Base-by-base conservation (phyloP, 2,329 filamentous ascomycete species). In the Ascochyta koolunga region DNA sequence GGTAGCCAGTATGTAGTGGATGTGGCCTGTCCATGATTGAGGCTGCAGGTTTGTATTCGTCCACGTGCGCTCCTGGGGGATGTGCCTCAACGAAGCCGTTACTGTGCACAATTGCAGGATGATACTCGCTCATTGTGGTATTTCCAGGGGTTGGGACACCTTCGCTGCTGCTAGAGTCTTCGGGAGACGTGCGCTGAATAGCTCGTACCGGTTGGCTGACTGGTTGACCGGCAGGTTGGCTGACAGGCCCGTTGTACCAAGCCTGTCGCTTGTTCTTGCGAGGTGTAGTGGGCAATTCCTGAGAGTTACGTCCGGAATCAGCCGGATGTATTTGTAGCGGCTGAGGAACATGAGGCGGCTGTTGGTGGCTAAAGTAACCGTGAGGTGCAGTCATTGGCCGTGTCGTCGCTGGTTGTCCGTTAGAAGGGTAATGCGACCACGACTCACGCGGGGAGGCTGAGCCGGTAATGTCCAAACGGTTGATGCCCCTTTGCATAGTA, bases 191-290 rank as follows among this genome's bases (percentile, higher is more conserved):
- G 11, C 82, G 78, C 46, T 81, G 79, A 33, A 69, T 56, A n/a
- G 55, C 61, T 46, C 64, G 59, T 25, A 62, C 60, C 8, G 66
- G 54, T 46, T 72, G 61, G 16, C 29, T 29, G 10, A 54, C 46
- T 13, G 51, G 51, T 49, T 67, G 56, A 31, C 62, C 56, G 15
- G 77, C 57, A 19, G 82, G 81, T 11, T 67, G 56, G 31, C 62
- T 56, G 16, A 78, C 58, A 22, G 82, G 81, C 10, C 81, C 82
- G 53, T 90, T 85, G 64, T 91, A 91, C 88, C 89, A 92, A 1
- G 82, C 89, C 54, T 88, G 86, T 2, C 89, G 83, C 67, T 89
- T 90, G 25, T 77, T 78, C 58, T 85, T 86, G 8, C 85, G 81
- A 3, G 83, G 79, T 0, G 83, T 85, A 9, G 81, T 77, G 29